Evolutionary conservation across 257 asterid species (phyloP).

Genomic region (Fraxinus americana): DNA sequence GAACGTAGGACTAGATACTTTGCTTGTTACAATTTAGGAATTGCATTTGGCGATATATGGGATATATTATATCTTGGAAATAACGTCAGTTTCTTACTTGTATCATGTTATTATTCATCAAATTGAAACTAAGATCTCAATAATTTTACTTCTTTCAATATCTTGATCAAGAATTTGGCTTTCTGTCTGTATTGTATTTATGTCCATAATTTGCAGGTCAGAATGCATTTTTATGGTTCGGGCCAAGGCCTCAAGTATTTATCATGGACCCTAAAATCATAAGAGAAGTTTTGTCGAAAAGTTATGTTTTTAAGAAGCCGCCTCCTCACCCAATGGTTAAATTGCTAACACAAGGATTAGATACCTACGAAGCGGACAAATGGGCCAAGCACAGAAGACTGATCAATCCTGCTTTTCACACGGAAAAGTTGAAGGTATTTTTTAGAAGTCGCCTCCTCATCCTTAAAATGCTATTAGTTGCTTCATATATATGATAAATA

Average conservation of each 20-base stretch:
- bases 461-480: no score
- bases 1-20: no score
- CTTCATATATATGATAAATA: no score
- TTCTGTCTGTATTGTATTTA: not conserved
- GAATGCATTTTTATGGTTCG: conserved; percentile 46
- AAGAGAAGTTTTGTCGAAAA: conserved; percentile 47
- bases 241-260: conserved; percentile 40
- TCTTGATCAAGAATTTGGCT: not conserved
- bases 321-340: conserved; percentile 25
- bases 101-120: not conserved
- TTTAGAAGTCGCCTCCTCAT: no score
- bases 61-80: no score
- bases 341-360: conserved; percentile 41
- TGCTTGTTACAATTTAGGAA: no score
- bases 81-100: not conserved
- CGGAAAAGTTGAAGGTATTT: conserved; percentile 46
- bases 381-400: conserved; percentile 62
- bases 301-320: conserved; percentile 40
- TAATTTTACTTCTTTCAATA: not conserved
- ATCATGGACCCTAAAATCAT: conserved; percentile 43
- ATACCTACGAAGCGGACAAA: conserved; percentile 42
- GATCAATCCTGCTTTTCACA: conserved; percentile 59
- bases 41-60: no score
- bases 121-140: not conserved
- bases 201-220: conserved; percentile 36